A percentile compares a stretch with the other conserved stretches of the same genome.
Conservation (phyloP, 2,329 filamentous ascomycete genomes). For the Capronia americana region DNA sequence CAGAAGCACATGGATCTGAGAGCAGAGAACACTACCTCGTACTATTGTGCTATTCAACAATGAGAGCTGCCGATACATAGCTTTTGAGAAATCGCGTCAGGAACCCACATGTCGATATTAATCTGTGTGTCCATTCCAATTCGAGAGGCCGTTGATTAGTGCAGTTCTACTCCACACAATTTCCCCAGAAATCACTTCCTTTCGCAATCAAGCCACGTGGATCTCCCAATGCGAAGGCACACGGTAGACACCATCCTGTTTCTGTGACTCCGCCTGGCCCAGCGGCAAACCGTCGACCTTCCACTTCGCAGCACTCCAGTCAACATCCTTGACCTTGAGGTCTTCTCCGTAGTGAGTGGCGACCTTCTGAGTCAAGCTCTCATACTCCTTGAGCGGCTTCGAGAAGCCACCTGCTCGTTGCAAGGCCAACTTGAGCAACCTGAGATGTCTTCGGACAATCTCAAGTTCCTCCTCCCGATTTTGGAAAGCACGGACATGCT, state of each 20-base stretch:
- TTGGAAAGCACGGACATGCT: conserved; percentile 33
- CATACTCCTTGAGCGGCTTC: conserved; percentile 57
- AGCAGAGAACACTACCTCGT: neutral
- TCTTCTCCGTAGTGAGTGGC: conserved; percentile 36
- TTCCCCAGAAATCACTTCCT: neutral
- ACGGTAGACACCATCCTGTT: conserved; percentile 17
- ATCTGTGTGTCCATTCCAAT: neutral
- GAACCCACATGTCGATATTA: neutral
- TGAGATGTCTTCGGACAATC: conserved; percentile 47
- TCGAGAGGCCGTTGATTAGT: neutral
- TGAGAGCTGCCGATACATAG: neutral
- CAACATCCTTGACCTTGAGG: conserved; percentile 45
- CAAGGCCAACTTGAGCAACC: conserved; percentile 49
- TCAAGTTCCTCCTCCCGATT: conserved; percentile 42
- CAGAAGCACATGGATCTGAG: neutral
- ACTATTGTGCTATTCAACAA: neutral
- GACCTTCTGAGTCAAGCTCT: conserved; percentile 37
- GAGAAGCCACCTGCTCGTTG: conserved; percentile 52
- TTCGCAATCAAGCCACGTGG: conserved; percentile 1
- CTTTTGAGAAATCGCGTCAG: neutral
- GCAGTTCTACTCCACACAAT: neutral
- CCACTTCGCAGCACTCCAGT: conserved; percentile 58
- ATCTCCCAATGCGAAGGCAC: conserved; percentile 18
- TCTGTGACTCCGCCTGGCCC: conserved; percentile 53
- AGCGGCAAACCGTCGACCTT: conserved; percentile 52